Conservation (phyloP, 2,329 filamentous ascomycete species). For the Penicillium hesseltinei region DNA sequence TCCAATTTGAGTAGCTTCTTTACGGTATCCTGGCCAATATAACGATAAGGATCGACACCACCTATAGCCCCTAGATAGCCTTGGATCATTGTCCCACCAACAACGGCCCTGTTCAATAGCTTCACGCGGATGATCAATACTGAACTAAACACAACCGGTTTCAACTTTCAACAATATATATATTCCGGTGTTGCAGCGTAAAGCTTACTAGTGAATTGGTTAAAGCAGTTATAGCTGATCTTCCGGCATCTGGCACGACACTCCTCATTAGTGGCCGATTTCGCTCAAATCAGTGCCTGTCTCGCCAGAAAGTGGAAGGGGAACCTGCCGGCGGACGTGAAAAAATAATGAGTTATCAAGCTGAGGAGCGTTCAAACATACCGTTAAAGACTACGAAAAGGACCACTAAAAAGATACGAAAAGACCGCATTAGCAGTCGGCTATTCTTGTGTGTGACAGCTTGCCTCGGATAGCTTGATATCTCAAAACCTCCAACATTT, state of each 20-base stretch:
- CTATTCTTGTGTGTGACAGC: not conserved
- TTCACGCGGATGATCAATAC: not conserved
- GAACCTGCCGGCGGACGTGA: not conserved
- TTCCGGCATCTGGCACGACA: not conserved
- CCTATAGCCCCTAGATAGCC: not conserved
- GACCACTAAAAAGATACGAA: not conserved
- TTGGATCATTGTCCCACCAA: not conserved
- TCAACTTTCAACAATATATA: not conserved
- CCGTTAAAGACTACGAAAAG: not conserved
- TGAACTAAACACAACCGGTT: not conserved
- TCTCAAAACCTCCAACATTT: not conserved
- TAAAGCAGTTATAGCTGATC: not conserved
- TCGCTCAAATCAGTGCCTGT: not conserved
- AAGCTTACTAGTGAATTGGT: not conserved
- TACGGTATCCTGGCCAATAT: not conserved
- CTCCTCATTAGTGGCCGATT: not conserved
- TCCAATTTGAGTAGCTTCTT: not conserved
- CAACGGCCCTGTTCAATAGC: not conserved
- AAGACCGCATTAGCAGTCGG: not conserved
- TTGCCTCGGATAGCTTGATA: not conserved
- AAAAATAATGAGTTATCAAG: not conserved
- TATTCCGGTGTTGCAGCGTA: too few relatives aligned
- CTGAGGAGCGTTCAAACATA: not conserved
- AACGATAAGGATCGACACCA: not conserved
- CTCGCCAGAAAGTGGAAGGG: not conserved